Percentiles rank a stretch among this genome's conserved stretches.
Conservation (phyloP, 805 yeast genomes). For the Candida sonorensis region DNA sequence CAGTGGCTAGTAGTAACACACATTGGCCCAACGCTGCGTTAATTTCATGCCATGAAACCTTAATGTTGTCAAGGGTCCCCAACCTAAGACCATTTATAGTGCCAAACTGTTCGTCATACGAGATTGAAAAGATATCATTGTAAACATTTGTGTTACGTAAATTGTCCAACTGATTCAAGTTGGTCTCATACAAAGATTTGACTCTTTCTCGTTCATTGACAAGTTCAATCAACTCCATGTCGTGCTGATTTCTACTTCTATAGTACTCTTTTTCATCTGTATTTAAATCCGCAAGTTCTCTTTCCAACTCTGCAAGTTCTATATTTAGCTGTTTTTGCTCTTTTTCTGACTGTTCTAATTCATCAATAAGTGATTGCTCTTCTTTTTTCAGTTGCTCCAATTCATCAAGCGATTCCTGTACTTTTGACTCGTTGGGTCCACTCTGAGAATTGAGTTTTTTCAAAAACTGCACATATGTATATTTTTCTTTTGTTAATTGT, state of each 20-base stretch:
- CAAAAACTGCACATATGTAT: slow-evolving; percentile 65
- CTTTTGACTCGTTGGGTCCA: slow-evolving; percentile 35
- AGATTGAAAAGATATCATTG: slow-evolving; percentile 75
- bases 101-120: slow-evolving; percentile 79
- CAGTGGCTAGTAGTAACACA: slow-evolving; percentile 59
- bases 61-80: slow-evolving; percentile 55
- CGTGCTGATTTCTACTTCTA: slow-evolving; percentile 46
- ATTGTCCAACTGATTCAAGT: slow-evolving; percentile 59
- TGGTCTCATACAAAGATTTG: slow-evolving; percentile 54
- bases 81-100: slow-evolving; percentile 79
- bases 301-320: slow-evolving; percentile 39
- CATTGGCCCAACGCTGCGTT: slow-evolving; percentile 90
- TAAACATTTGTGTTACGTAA: slow-evolving; percentile 75
- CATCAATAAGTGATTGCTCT: slow-evolving; percentile 28
- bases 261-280: slow-evolving; percentile 41
- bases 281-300: slow-evolving; percentile 30
- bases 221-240: slow-evolving; percentile 44
- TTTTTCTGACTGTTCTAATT: slow-evolving; percentile 36
- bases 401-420: slow-evolving; percentile 39
- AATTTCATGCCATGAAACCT: slow-evolving; percentile 84
- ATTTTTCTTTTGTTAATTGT: slow-evolving; percentile 69
- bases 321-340: slow-evolving; percentile 38
- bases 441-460: slow-evolving; percentile 58
- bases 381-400: slow-evolving; percentile 37
- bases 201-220: slow-evolving; percentile 54